These are phyloP conservation scores for Macaranga tanarius DNA, from an alignment of 441 rosid species.

Conservation along the genomic window DNA sequence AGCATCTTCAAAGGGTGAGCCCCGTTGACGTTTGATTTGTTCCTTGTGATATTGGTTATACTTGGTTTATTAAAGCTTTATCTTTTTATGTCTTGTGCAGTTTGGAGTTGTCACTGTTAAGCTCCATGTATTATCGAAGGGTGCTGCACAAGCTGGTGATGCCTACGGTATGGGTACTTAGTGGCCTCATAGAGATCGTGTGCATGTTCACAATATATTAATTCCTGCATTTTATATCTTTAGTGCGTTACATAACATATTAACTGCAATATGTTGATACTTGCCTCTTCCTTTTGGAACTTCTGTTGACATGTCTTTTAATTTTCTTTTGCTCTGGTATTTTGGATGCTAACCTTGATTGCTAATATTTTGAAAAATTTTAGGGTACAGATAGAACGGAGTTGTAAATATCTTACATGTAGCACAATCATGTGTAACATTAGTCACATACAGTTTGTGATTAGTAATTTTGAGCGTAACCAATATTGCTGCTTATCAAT, in stretches of 20 bases:
- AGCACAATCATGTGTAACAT: background rate
- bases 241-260: background rate
- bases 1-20: slow-evolving; percentile 70
- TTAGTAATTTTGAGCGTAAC: background rate
- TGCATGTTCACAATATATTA: slow-evolving; percentile 16
- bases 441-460: background rate
- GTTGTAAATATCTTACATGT: background rate
- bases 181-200: slow-evolving; percentile 25
- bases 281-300: background rate
- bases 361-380: background rate
- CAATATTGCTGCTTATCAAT: background rate
- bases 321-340: background rate
- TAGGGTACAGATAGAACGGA: background rate
- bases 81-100: slow-evolving; percentile 40
- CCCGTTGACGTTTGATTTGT: slow-evolving; percentile 15
- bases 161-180: slow-evolving; percentile 41
- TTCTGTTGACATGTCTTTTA: background rate
- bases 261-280: background rate
- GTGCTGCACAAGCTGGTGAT: slow-evolving; percentile 42
- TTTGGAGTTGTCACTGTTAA: slow-evolving; percentile 54
- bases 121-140: slow-evolving; percentile 51
- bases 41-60: slow-evolving; percentile 19
- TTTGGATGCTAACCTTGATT: background rate
- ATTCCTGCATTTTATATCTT: slow-evolving; percentile 8
- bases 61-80: slow-evolving; percentile 21